phyloP scores from a whole-genome alignment of 179 eudicot species.

The Silene vulgaris region DNA sequence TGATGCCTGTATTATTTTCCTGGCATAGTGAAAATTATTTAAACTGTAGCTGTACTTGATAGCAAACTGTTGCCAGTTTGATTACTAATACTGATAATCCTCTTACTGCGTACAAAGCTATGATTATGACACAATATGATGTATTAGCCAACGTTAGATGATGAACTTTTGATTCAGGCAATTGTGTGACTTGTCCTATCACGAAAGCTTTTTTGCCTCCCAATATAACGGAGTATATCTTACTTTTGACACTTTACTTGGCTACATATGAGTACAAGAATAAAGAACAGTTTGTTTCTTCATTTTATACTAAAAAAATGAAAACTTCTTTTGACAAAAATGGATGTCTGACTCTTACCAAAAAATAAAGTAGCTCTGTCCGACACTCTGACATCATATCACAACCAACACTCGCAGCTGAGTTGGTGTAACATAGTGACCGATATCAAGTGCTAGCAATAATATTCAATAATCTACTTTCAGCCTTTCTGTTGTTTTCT shows the following conservation, averaged over 20 bases:
- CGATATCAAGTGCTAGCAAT: background rate
- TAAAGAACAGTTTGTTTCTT: background rate
- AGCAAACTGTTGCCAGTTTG: background rate
- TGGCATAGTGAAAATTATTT: background rate
- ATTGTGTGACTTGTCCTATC: background rate
- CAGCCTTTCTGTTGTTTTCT: slow-evolving; percentile 5
- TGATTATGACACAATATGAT: background rate
- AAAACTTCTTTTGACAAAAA: too few species aligned
- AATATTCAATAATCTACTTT: background rate
- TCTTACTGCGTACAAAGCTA: background rate
- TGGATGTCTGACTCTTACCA: background rate
- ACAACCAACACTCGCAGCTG: too few species aligned
- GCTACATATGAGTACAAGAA: background rate
- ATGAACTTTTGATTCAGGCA: background rate
- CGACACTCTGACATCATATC: too few species aligned
- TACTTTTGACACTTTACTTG: background rate
- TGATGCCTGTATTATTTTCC: background rate
- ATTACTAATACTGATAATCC: background rate
- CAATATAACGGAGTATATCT: background rate
- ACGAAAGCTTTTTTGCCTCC: background rate
- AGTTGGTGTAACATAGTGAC: too few species aligned
- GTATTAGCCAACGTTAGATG: slow-evolving; percentile 5
- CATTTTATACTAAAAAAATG: too few species aligned
- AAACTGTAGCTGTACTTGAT: background rate
- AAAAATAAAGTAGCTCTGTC: background rate